Evolutionary conservation across 2,329 filamentous ascomycete genomes (phyloP), one percentile per base, ranked within the genome.

Genomic region (Xylariaceae sp.): DNA sequence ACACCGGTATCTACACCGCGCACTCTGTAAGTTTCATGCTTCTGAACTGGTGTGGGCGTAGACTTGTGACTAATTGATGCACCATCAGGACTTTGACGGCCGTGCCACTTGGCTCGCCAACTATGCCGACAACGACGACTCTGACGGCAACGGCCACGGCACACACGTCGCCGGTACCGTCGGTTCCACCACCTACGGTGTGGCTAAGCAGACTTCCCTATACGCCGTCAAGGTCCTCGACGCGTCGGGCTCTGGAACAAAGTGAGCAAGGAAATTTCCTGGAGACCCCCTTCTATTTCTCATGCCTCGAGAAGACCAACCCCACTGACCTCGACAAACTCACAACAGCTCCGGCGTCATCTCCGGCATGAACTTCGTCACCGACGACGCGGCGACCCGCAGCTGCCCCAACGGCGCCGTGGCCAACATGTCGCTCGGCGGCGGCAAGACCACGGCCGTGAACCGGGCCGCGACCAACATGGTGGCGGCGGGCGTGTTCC

Each of bases 361-460:
- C 31, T 51, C 54, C 17, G 57, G 58, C 18, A 57, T 59, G 52
- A 49, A 56, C 44, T 70, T 65, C 59, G 71, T 72, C 19, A 65
- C 64, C 28, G 59, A 64, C 45, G 65, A 74, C 56, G 71, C 72
- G 43, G 57, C 55, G 34, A 58, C 61, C 4, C 61, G 64, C 32
- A 37, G 43, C 15, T 69, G 70, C 19, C 56, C 60, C 34, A 57
- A 50, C 18, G 65, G 64, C 13, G 64, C 74, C 9, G 75, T 79
- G 24, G 67, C 78, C 44, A 75, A 68, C 63, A 69, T 81, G 68
- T 78, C 73, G 17, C 67, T 81, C 3, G 76, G 75, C 9, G 73
- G 72, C 1, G 40, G 54, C 17, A 60, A 55, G 43, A 73, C 71
- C 1, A 46, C 57, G 2, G 64, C 74, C 34, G 62, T 78, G 51